These are phyloP conservation scores for Rhynchosporium graminicola DNA, from an alignment of 2,329 filamentous ascomycete species.

Conservation along the genomic window DNA sequence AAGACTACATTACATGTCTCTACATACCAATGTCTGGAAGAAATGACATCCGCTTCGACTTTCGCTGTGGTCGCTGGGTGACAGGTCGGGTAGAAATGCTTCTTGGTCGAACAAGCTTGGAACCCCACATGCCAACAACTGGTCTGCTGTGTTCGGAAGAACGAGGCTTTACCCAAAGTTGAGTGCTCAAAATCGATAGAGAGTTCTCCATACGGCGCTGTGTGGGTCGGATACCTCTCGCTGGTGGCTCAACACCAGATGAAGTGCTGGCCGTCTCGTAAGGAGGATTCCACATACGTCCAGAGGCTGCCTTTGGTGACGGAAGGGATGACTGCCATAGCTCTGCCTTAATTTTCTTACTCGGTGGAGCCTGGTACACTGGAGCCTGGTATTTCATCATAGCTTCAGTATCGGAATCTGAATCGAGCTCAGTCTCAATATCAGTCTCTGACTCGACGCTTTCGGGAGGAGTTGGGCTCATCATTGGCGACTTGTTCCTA, in stretches of 20 bases:
- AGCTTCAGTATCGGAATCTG: slow-evolving; percentile 24
- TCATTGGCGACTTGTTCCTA: slow-evolving; percentile 45
- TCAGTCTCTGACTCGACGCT: slow-evolving; percentile 40
- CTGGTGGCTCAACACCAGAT: slow-evolving; percentile 33
- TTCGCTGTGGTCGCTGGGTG: slow-evolving; percentile 56
- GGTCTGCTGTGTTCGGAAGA: slow-evolving; percentile 24
- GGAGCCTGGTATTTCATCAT: slow-evolving; percentile 13
- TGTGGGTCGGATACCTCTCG: slow-evolving; percentile 34
- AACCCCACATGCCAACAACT: slow-evolving; percentile 37
- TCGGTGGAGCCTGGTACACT: neutral
- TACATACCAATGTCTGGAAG: slow-evolving; percentile 57
- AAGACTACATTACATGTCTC: no score
- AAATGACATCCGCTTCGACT: slow-evolving; percentile 56
- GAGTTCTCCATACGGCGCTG: slow-evolving; percentile 25
- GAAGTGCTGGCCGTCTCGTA: slow-evolving; percentile 16
- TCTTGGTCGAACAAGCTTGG: slow-evolving; percentile 33
- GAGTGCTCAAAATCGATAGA: slow-evolving; percentile 32
- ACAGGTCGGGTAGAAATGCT: slow-evolving; percentile 45
- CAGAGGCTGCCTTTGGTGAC: slow-evolving; percentile 24
- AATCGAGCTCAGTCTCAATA: slow-evolving; percentile 25
- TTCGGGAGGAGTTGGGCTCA: slow-evolving; percentile 57
- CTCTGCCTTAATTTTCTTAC: slow-evolving; percentile 17
- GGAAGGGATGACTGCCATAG: slow-evolving; percentile 33
- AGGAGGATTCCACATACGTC: slow-evolving; percentile 35
- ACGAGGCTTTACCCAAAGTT: slow-evolving; percentile 37